These are phyloP conservation scores for Amphicarpaea edgeworthii DNA, from an alignment of 306 rosid genomes.

Conservation along the genomic window DNA sequence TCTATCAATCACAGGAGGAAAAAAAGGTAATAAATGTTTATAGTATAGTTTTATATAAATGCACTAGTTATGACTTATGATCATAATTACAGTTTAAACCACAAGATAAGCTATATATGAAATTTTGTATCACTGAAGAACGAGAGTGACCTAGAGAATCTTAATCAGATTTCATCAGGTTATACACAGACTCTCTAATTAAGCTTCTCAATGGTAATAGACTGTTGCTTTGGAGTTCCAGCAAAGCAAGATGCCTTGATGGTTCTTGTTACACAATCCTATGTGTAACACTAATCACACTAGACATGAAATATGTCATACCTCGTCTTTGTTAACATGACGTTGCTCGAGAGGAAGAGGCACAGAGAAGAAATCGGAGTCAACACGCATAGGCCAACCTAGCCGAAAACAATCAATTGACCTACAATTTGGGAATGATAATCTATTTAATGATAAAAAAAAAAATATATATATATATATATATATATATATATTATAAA, in stretches of 20 bases:
- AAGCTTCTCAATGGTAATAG: slow-evolving; percentile 2
- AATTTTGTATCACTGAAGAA: neutral
- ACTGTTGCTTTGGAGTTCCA: neutral
- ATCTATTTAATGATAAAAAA: slow-evolving; percentile 36
- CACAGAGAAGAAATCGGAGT: slow-evolving; percentile 72
- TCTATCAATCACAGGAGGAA: neutral
- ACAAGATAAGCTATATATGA: neutral
- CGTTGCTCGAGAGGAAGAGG: slow-evolving; percentile 44
- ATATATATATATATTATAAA: neutral
- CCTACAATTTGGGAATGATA: slow-evolving; percentile 60
- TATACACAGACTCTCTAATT: neutral
- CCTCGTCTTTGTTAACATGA: slow-evolving; percentile 65
- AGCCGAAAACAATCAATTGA: slow-evolving; percentile 82
- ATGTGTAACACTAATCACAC: neutral
- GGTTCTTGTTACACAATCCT: neutral
- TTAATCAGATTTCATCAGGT: slow-evolving; percentile 18
- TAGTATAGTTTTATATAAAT: neutral
- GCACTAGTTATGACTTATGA: neutral
- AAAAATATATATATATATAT: too few relatives aligned
- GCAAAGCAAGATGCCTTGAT: slow-evolving; percentile 14
- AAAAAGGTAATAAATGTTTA: neutral
- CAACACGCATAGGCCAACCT: slow-evolving; percentile 95
- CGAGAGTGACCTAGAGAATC: neutral
- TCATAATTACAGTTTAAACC: neutral
- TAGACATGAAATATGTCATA: slow-evolving; percentile 48